phyloP scores from a whole-genome alignment of 306 rosid species.

The Cucumis hystrix region DNA sequence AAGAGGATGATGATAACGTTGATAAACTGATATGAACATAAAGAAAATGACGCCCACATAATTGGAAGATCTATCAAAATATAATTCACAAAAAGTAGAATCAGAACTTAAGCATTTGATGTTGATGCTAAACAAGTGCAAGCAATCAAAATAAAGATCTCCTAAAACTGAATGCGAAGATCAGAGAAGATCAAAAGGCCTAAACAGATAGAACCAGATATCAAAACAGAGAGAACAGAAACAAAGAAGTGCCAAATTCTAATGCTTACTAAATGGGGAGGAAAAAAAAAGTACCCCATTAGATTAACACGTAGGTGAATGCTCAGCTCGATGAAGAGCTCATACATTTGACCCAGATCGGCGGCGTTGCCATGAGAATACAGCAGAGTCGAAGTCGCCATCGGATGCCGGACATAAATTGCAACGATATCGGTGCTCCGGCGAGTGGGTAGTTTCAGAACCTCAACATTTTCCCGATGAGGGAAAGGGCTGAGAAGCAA shows the following conservation, averaged over 20 bases:
- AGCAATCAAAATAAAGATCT: neutral
- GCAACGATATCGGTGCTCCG: slow-evolving; percentile 49
- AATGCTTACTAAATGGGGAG: neutral
- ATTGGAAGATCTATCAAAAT: neutral
- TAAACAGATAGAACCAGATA: neutral
- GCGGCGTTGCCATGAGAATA: slow-evolving; percentile 69
- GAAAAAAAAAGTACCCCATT: slow-evolving; percentile 30
- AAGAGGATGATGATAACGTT: neutral
- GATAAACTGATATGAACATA: neutral
- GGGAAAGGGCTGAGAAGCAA: slow-evolving; percentile 49
- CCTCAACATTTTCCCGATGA: slow-evolving; percentile 56
- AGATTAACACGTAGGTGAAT: slow-evolving; percentile 60
- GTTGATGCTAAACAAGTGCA: neutral
- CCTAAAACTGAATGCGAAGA: neutral
- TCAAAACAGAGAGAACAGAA: neutral
- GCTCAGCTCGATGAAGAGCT: slow-evolving; percentile 55
- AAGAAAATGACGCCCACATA: neutral
- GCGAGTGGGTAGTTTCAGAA: slow-evolving; percentile 40
- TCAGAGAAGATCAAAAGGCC: neutral
- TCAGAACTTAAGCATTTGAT: slow-evolving; percentile 3
- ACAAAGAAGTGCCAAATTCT: neutral
- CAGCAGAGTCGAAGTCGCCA: slow-evolving; percentile 52
- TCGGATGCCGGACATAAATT: slow-evolving; percentile 43
- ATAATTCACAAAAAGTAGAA: neutral
- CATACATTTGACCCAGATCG: slow-evolving; percentile 72